phyloP scores from a whole-genome alignment of 768 basidiomycete genomes.

The Lactarius sp. region DNA sequence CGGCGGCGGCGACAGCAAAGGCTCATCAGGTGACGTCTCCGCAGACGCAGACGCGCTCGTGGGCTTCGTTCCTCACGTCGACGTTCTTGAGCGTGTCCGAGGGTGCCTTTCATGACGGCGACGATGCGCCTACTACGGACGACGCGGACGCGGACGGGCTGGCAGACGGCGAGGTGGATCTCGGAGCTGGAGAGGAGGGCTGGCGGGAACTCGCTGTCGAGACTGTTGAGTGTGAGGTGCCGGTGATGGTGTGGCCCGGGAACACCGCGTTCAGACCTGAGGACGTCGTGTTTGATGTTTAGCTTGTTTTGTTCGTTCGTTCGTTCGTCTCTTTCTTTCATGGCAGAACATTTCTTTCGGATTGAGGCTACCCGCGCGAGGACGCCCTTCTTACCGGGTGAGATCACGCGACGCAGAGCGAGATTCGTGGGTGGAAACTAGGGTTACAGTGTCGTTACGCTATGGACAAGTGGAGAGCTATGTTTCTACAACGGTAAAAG shows the following conservation, averaged over 20 bases:
- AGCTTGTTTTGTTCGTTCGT: background rate
- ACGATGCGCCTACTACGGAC: slow-evolving; percentile 38
- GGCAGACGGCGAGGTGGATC: slow-evolving; percentile 28
- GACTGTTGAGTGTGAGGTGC: slow-evolving; percentile 93
- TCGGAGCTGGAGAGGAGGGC: slow-evolving; percentile 35
- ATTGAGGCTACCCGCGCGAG: background rate
- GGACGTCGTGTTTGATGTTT: slow-evolving; percentile 76
- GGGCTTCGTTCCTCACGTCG: slow-evolving; percentile 42
- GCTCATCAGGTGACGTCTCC: background rate
- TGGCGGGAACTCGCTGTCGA: slow-evolving; percentile 72
- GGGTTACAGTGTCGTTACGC: slow-evolving; percentile 8
- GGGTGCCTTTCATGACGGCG: slow-evolving; percentile 56
- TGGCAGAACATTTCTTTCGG: slow-evolving; percentile 3
- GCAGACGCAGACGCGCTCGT: slow-evolving; percentile 32
- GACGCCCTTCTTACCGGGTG: background rate
- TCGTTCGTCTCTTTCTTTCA: background rate
- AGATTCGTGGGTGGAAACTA: slow-evolving; percentile 6
- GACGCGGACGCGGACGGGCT: slow-evolving; percentile 16
- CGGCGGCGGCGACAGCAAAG: slow-evolving; percentile 22
- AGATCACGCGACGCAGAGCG: background rate
- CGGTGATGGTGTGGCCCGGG: slow-evolving; percentile 82
- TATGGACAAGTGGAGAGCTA: slow-evolving; percentile 2
- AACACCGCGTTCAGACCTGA: slow-evolving; percentile 81
- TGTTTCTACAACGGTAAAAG: slow-evolving; percentile 8
- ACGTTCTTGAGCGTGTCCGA: slow-evolving; percentile 40